Conservation (phyloP, 495 filamentous ascomycete species). For the Aspergillus egyptiacus region DNA sequence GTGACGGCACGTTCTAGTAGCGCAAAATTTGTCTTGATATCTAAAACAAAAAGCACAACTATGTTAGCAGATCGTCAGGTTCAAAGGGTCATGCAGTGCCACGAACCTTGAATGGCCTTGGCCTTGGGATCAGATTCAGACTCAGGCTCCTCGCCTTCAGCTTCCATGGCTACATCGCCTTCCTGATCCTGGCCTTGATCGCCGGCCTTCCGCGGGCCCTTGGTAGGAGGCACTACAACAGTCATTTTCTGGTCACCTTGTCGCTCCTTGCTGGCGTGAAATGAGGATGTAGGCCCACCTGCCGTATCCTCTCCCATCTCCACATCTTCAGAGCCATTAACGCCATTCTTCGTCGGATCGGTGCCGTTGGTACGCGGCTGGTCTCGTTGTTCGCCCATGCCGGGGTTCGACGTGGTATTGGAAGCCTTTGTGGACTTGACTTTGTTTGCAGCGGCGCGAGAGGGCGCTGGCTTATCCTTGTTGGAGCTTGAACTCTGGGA, state of each 20-base stretch:
- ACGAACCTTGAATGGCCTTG: constrained; percentile 60
- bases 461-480: constrained; percentile 43
- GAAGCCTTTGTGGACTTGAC: constrained; percentile 48
- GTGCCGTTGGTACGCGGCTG: constrained; percentile 67
- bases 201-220: constrained; percentile 60
- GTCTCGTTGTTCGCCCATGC: constrained; percentile 47
- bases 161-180: constrained; percentile 71
- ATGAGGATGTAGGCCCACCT: constrained; percentile 49
- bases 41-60: constrained; percentile 36
- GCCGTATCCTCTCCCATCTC: constrained; percentile 76
- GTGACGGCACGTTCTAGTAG: constrained; percentile 87
- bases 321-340: constrained; percentile 70
- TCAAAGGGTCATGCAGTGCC: background rate
- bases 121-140: constrained; percentile 51
- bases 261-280: constrained; percentile 56
- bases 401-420: constrained; percentile 41
- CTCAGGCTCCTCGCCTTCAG: constrained; percentile 53
- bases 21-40: constrained; percentile 89
- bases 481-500: constrained; percentile 46
- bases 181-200: constrained; percentile 54
- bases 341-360: constrained; percentile 66
- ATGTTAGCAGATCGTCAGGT: constrained; percentile 1
- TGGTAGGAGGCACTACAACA: constrained; percentile 75
- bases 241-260: constrained; percentile 81
- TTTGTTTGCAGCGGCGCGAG: constrained; percentile 43